A percentile compares a stretch with the other conserved stretches of the same genome.
phyloP scores from a whole-genome alignment of 2,329 filamentous ascomycete species.

The Cordyceps militaris region DNA sequence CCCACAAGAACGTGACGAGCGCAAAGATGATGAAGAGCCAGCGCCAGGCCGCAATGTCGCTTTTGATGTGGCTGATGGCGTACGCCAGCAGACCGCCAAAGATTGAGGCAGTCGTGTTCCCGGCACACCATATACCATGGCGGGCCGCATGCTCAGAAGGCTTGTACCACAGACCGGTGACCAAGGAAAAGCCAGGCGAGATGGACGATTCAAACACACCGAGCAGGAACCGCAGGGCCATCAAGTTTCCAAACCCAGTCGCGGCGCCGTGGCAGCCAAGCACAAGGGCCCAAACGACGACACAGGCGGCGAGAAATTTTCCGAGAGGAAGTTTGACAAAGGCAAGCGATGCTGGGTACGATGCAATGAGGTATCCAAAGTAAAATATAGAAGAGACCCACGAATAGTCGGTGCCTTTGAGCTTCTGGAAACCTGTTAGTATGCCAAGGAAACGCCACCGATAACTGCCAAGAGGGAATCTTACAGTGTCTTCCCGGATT shows the following conservation, averaged over 20 bases:
- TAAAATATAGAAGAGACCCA: slow-evolving; percentile 43
- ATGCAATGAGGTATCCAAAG: slow-evolving; percentile 37
- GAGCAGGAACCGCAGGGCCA: slow-evolving; percentile 25
- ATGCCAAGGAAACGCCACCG: not conserved
- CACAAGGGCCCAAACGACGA: slow-evolving; percentile 27
- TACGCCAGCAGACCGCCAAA: slow-evolving; percentile 21
- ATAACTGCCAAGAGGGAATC: not conserved
- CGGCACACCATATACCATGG: slow-evolving; percentile 23
- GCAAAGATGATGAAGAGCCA: not conserved
- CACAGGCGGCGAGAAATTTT: slow-evolving; percentile 18
- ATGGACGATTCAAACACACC: slow-evolving; percentile 26
- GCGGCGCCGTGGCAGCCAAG: slow-evolving; percentile 34
- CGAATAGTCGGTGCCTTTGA: slow-evolving; percentile 34
- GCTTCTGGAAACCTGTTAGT: slow-evolving; percentile 2
- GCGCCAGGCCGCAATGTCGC: not conserved
- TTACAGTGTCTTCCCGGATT: slow-evolving; percentile 9
- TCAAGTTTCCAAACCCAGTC: slow-evolving; percentile 24
- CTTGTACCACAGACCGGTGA: slow-evolving; percentile 30
- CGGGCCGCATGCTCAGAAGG: slow-evolving; percentile 22
- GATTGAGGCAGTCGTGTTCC: slow-evolving; percentile 20
- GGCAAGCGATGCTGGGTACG: slow-evolving; percentile 17
- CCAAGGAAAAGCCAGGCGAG: slow-evolving; percentile 23
- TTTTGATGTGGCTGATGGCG: slow-evolving; percentile 19
- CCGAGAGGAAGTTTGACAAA: slow-evolving; percentile 19
- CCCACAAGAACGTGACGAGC: slow-evolving; percentile 1